Evolutionary conservation across 257 asterid genomes (phyloP), one percentile per base, ranked within the genome.

Genomic region (Gentiana dahurica): DNA sequence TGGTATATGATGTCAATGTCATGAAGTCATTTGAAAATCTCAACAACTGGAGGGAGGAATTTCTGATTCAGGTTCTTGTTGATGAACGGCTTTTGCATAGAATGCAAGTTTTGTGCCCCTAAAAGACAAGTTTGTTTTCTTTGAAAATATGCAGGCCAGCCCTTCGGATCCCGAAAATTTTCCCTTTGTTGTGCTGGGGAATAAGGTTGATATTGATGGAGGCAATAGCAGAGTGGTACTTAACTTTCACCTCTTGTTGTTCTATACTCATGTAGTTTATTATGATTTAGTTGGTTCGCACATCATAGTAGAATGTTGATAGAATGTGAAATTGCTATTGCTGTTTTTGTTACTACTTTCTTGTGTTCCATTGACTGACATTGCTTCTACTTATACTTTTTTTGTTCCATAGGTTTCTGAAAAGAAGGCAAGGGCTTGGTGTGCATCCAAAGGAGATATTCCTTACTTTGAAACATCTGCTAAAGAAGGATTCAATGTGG

Each of bases 391-490:
- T 3, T 41, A 41, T 45, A 9, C 7, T 48, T 36, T 43, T 49
- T 2, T 39, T 55, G 43, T 34, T 65, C 61, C 47, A 24, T 60
- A 77, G 88, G 84, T 81, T 45, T 81, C 88, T 56, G 82, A 77
- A 74, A 81, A 77, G 71, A 77, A 75, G 52, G 88, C 88, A 36
- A 70, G 61, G 68, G 81, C 73, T 38, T 81, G 89, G 89, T 78
- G 89, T 69, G 81, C 83, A 36, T 67, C 89, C 43, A 81, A 79
- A 48, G 89, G 81, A 60, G 78, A 70, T 54, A 69, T 81, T 47
- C 82, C 88, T 7, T 81, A 81, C 75, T 77, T 81, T 58, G 88
- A 77, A 74, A 81, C 88, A 47, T 81, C 88, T 6, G 88, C 88
- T 35, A 81, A 81, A 65, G 88, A 77, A 69, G 88, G 84, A 49